Evolutionary conservation across 768 basidiomycete species (phyloP), one percentile per base, ranked within the genome.

Genomic region (Amanita rimosa): DNA sequence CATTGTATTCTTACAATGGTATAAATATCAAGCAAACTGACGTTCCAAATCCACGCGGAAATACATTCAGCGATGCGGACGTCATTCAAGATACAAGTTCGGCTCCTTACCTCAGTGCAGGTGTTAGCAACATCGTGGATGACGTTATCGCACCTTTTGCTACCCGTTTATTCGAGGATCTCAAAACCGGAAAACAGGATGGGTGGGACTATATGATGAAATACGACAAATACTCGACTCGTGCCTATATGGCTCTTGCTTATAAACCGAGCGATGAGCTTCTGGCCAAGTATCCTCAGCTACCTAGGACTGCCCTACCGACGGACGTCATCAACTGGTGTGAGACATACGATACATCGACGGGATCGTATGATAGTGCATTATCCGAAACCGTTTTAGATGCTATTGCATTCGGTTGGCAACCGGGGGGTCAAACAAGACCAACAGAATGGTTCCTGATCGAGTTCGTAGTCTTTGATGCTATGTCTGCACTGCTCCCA

Each of bases 331-430:
- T 69, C 26, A 62, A 67, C 50, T 71, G 64, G 59, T 51, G 55
- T 49, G 64, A 65, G 44, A 65, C 63, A 7, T 61, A 70, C 10
- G 62, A 58, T 33, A 58, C 55, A 13, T 58, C 53, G 24, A 59
- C 60, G 4, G 63, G 61, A 1, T 60, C 54, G 50, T 71, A 62
- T 52, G 65, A 71, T 49, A 58, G 59, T 0, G 59, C 59, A 14
- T 54, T 71, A 34, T 53, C 63, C 1, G 69, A 71, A 53, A 52
- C 58, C 0, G 60, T 71, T n/a, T 52, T 71, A 60, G 73, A 41
- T 53, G 57, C 27, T 45, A 54, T 40, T 24, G 24, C 40, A n/a
- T 42, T 42, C 6, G 40, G 24, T 26, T 26, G 22, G 22, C 8
- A 11, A 14, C 22, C 21, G 5, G 14, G 3, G 2, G 24, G 13